Evolutionary conservation across 371 early-diverging fungal species (phyloP), one percentile per base, ranked within the genome.

Genomic region (Mortierella sp.): DNA sequence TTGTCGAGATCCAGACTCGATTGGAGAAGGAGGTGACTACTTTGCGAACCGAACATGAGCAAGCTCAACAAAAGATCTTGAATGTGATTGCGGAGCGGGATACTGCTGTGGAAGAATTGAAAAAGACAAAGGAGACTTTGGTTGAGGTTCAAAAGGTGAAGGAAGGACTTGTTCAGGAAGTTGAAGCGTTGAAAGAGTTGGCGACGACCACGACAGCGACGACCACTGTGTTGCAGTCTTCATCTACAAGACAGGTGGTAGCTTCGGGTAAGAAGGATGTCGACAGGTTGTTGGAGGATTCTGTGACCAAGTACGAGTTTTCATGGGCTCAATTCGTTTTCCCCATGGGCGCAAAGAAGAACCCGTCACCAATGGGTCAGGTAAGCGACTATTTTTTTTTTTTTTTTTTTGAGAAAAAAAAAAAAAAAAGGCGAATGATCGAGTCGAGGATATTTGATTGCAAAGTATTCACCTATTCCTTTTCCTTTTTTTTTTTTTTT

Each of bases 301-400:
- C 46, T 15, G 53, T 66, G 3, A 47, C 69, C 0, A 61, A 48
- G 50, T 29, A 57, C 52, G 73, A 79, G 53, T 65, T 63, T 28
- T 63, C 79, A 3, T 79, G 80, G 80, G 43, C 73, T 0, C 64
- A 68, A 26, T 77, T 77, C 28, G 51, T 79, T 37, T 66, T 66
- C 23, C 58, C 63, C 6, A 23, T 47, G 37, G 63, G 57, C 53
- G 37, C 5, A 37, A 79, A 64, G 29, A 68, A 62, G 43, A 51
- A 62, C 51, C 48, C 61, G 25, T 37, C 47, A 1, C 68, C 50
- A 23, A 25, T 64, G 47, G 43, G 60, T 3, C 75, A 74, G 74
- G 74, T 68, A 68, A 55, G 57, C 15, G 19, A 48, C 47, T 14
- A 30, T 56, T 16, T 28, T 48, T 50, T 19, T 14, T 21, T 21